These are phyloP conservation scores for Exutisphaerella laricina DNA, from an alignment of 2,329 filamentous ascomycete species.

Conservation along the genomic window DNA sequence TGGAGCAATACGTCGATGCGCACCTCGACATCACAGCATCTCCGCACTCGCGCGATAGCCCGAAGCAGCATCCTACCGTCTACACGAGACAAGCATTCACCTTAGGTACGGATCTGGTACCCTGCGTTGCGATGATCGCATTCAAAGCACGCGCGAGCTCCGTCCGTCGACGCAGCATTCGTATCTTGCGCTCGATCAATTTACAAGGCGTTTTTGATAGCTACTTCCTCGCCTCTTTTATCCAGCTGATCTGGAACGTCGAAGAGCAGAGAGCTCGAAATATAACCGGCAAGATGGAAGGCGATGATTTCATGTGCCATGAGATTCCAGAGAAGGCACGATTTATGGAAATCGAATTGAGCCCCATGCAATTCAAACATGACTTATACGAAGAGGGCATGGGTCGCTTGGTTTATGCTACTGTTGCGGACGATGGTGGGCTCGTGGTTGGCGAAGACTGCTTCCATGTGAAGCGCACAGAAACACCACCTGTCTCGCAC, in stretches of 20 bases:
- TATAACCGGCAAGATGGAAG: slow-evolving; percentile 11
- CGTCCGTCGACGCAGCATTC: slow-evolving; percentile 10
- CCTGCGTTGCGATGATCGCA: slow-evolving; percentile 15
- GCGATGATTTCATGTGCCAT: slow-evolving; percentile 11
- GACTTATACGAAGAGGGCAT: slow-evolving; percentile 13
- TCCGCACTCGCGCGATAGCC: neutral
- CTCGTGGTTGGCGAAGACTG: slow-evolving; percentile 6
- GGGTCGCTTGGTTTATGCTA: slow-evolving; percentile 14
- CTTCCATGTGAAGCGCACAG: slow-evolving; percentile 9
- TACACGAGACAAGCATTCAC: slow-evolving; percentile 15
- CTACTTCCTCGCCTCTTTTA: slow-evolving; percentile 15
- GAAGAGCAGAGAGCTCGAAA: slow-evolving; percentile 15
- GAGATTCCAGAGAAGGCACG: slow-evolving; percentile 14
- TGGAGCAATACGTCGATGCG: slow-evolving; percentile 14
- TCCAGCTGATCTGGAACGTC: slow-evolving; percentile 11
- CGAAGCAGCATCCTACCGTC: neutral
- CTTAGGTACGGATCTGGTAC: slow-evolving; percentile 14
- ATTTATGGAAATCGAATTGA: slow-evolving; percentile 13
- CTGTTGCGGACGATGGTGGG: slow-evolving; percentile 6
- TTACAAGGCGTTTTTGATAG: slow-evolving; percentile 18
- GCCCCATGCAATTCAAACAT: slow-evolving; percentile 4
- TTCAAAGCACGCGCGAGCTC: slow-evolving; percentile 13
- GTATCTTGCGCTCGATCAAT: slow-evolving; percentile 12
- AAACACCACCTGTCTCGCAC: neutral
- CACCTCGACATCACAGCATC: slow-evolving; percentile 10